Conservation (phyloP, 2,329 filamentous ascomycete genomes). For the Myrmaecium sp. region DNA sequence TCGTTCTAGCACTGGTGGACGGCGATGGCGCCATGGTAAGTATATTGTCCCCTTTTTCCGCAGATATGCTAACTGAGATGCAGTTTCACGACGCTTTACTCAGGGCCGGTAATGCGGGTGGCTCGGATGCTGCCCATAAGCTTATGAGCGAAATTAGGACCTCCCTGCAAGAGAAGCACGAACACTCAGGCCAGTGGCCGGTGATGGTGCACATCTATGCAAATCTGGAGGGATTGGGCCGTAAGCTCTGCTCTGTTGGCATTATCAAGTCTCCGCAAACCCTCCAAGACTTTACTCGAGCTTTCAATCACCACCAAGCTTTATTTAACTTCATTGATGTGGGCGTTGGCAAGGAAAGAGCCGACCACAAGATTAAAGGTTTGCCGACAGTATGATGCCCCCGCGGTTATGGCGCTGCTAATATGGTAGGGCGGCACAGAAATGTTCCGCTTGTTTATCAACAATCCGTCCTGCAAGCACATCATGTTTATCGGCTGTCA, state of each 20-base stretch:
- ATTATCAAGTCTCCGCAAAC: constrained; percentile 23
- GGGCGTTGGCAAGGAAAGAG: constrained; percentile 28
- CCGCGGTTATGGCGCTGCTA: too few relatives aligned
- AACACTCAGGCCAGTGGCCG: constrained; percentile 24
- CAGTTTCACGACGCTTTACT: constrained; percentile 29
- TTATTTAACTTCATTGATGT: constrained; percentile 32
- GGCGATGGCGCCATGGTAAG: constrained; percentile 31
- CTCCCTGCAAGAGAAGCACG: constrained; percentile 24
- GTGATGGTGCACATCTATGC: constrained; percentile 30
- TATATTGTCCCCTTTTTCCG: constrained; percentile 4
- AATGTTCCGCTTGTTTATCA: constrained; percentile 28
- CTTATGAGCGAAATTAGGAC: constrained; percentile 24
- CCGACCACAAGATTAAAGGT: constrained; percentile 31
- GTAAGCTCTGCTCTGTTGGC: constrained; percentile 23
- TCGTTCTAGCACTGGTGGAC: constrained; percentile 30
- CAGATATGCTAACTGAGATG: constrained; percentile 1
- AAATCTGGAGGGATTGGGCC: constrained; percentile 28
- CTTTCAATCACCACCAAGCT: constrained; percentile 26
- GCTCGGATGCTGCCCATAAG: constrained; percentile 28
- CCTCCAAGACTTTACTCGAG: constrained; percentile 24
- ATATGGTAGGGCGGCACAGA: constrained; percentile 11
- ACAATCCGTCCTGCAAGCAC: constrained; percentile 28
- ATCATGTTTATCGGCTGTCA: constrained; percentile 32
- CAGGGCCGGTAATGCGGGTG: constrained; percentile 24
- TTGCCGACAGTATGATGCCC: background rate